phyloP scores from a whole-genome alignment of 1,284 basidiomycete species.

The Naganishia cerealis region DNA sequence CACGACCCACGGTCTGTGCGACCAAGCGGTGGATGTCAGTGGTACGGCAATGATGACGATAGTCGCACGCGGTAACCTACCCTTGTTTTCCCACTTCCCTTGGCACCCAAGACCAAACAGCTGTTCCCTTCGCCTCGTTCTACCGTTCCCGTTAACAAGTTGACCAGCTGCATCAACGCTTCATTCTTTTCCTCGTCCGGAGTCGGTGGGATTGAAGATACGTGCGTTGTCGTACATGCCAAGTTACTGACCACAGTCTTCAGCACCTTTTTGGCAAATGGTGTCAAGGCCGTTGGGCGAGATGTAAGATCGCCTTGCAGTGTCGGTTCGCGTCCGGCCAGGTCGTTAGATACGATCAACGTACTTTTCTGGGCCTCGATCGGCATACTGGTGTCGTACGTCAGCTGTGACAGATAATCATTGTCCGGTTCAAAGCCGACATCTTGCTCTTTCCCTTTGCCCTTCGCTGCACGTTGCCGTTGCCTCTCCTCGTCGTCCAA shows the following conservation, averaged over 20 bases:
- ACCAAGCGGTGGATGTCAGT: not conserved
- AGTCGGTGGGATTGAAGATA: constrained; percentile 38
- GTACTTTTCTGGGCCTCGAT: constrained; percentile 25
- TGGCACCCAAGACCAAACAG: constrained; percentile 76
- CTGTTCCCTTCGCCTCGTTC: constrained; percentile 83
- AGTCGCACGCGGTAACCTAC: constrained; percentile 56
- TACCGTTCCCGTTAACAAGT: constrained; percentile 70
- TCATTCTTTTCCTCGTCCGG: constrained; percentile 48
- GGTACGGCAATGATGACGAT: not conserved
- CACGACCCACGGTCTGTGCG: constrained; percentile 29
- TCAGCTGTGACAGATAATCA: constrained; percentile 18
- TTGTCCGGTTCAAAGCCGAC: constrained; percentile 17
- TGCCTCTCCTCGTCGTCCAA: constrained; percentile 1
- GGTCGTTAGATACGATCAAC: not conserved
- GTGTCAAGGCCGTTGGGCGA: not conserved
- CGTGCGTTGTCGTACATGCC: constrained; percentile 33
- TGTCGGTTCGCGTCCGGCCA: not conserved
- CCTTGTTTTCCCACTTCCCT: constrained; percentile 77
- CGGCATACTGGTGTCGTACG: constrained; percentile 14
- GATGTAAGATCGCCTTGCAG: not conserved
- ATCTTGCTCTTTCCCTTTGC: not conserved
- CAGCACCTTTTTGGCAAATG: constrained; percentile 1
- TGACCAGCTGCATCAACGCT: constrained; percentile 55
- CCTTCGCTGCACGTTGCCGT: not conserved
- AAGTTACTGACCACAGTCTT: constrained; percentile 12